These are phyloP conservation scores for Alternaria hordeiaustralica DNA, from an alignment of 2,329 filamentous ascomycete genomes.

Conservation along the genomic window DNA sequence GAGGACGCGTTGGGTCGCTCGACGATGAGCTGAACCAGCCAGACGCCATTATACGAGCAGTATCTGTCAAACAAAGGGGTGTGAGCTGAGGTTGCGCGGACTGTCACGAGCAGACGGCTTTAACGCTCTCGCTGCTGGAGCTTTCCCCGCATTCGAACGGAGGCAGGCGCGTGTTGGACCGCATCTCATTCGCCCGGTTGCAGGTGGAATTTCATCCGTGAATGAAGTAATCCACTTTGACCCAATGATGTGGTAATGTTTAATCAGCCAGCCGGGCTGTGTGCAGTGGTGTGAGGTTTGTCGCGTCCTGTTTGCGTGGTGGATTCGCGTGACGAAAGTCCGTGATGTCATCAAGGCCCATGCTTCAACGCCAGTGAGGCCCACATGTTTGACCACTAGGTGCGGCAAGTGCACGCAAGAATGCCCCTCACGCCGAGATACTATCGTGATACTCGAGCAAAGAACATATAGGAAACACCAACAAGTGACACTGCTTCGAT, in stretches of 20 bases:
- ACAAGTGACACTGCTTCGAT: neutral
- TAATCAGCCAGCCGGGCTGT: slow-evolving; percentile 3
- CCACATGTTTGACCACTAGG: neutral
- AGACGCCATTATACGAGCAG: slow-evolving; percentile 29
- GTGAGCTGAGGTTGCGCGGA: slow-evolving; percentile 1
- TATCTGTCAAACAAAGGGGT: neutral
- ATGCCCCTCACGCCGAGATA: slow-evolving; percentile 6
- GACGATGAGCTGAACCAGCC: slow-evolving; percentile 37
- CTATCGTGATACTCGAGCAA: neutral
- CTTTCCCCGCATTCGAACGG: slow-evolving; percentile 34
- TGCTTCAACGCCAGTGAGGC: neutral
- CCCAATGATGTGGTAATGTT: slow-evolving; percentile 9
- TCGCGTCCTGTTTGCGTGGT: neutral
- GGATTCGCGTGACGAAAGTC: neutral
- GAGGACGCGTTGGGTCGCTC: slow-evolving; percentile 27
- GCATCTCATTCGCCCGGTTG: slow-evolving; percentile 13
- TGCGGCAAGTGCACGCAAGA: neutral
- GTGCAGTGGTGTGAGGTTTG: neutral
- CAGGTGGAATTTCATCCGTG: neutral
- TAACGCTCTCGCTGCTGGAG: slow-evolving; percentile 17
- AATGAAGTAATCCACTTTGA: neutral
- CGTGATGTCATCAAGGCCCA: slow-evolving; percentile 10
- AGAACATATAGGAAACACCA: neutral
- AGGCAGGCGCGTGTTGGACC: slow-evolving; percentile 8
- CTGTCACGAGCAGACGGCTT: slow-evolving; percentile 7